Percentiles rank a stretch among this genome's conserved stretches.
These are phyloP conservation scores for Lotus japonicus DNA, from an alignment of 306 rosid genomes.

Conservation along the genomic window DNA sequence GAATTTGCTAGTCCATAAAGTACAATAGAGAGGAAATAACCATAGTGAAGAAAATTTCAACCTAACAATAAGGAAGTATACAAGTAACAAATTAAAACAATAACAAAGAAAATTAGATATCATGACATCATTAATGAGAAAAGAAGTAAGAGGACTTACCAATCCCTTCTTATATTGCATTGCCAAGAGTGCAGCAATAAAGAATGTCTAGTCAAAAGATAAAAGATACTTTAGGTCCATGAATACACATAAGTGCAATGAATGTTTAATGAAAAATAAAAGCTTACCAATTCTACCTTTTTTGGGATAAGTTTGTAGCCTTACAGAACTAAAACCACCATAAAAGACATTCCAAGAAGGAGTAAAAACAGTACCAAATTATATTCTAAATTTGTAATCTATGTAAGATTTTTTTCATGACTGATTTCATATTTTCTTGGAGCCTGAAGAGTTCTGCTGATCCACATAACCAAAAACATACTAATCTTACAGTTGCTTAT, in stretches of 20 bases:
- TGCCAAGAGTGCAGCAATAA: conserved; percentile 97
- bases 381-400: background rate
- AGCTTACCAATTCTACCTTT: background rate
- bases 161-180: conserved; percentile 91
- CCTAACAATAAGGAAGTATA: background rate
- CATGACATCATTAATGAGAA: background rate
- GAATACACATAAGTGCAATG: background rate
- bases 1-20: background rate
- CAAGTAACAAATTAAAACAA: background rate
- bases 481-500: background rate
- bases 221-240: conserved; percentile 17
- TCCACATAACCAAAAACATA: background rate
- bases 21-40: background rate
- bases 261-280: background rate
- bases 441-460: background rate
- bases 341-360: background rate
- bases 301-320: background rate
- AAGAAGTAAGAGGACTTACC: conserved; percentile 43
- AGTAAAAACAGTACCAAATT: background rate
- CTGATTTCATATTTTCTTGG: background rate
- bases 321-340: background rate
- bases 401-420: background rate
- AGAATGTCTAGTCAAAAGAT: conserved; percentile 75
- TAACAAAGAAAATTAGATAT: background rate
- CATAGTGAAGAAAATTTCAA: background rate